Percentiles rank a stretch among this genome's conserved stretches.
These are phyloP conservation scores for Crithidia expoeki DNA, from an alignment of 208 protist genomes.

Conservation along the genomic window DNA sequence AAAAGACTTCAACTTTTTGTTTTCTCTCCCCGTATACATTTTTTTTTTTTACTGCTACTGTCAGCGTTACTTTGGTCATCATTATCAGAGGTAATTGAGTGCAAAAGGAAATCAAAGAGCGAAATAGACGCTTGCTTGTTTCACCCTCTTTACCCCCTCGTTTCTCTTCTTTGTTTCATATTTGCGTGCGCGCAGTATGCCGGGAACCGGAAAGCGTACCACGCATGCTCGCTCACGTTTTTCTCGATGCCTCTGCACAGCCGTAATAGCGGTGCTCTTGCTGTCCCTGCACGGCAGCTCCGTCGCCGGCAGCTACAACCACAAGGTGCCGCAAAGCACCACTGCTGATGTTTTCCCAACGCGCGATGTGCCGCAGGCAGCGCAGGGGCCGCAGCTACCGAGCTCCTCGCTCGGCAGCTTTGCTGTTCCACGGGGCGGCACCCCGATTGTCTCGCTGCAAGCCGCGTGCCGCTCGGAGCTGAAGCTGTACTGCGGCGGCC, in stretches of 20 bases:
- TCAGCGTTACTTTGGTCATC: neutral
- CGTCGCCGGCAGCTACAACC: slow-evolving; percentile 9
- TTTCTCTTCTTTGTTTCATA: slow-evolving; percentile 20
- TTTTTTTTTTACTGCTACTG: neutral
- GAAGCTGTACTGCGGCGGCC: slow-evolving; percentile 24
- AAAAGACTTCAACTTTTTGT: neutral
- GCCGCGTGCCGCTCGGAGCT: slow-evolving; percentile 36
- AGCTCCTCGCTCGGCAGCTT: slow-evolving; percentile 12
- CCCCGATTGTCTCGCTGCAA: slow-evolving; percentile 22
- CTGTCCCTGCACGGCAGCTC: slow-evolving; percentile 31
- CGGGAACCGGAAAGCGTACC: neutral
- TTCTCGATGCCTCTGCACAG: slow-evolving; percentile 12
- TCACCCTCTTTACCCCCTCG: slow-evolving; percentile 6
- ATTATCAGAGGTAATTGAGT: neutral
- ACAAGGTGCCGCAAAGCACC: neutral
- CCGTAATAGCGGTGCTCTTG: slow-evolving; percentile 16
- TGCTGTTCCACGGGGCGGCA: neutral
- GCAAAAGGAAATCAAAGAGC: neutral
- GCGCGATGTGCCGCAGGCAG: neutral
- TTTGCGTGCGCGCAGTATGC: slow-evolving; percentile 22
- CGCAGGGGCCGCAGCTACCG: neutral
- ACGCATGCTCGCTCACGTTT: slow-evolving; percentile 9
- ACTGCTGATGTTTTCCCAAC: neutral
- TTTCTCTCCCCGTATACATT: neutral
- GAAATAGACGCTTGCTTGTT: neutral